Evolutionary conservation across 495 filamentous ascomycete species (phyloP).

Genomic region (Penicillium ucsense): DNA sequence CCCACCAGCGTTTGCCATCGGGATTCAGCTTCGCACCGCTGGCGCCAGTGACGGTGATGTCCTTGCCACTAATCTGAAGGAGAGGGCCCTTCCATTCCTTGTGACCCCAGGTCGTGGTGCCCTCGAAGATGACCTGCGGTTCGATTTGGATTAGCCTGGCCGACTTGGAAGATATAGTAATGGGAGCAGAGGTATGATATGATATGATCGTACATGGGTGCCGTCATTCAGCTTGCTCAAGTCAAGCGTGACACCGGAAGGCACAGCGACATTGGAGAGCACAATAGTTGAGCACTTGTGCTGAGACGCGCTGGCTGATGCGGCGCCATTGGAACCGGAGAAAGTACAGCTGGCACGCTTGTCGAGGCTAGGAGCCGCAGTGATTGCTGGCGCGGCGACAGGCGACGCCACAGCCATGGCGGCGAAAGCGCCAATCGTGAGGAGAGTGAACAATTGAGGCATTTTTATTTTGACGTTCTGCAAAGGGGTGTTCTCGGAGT

Average conservation of each 20-base stretch:
- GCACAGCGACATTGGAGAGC: conserved; percentile 39
- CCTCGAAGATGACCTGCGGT: conserved; percentile 38
- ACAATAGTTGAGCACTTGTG: conserved; percentile 42
- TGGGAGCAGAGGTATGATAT: conserved; percentile 1
- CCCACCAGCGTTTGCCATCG: conserved; percentile 40
- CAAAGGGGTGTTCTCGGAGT: no score
- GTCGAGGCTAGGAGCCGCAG: neutral
- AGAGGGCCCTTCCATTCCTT: conserved; percentile 45
- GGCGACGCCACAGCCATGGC: neutral
- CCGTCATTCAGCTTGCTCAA: conserved; percentile 36
- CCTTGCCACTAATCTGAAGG: conserved; percentile 34
- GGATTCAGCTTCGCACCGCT: conserved; percentile 34
- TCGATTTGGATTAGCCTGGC: neutral
- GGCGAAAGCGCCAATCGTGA: neutral
- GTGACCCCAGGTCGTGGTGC: conserved; percentile 44
- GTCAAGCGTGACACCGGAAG: conserved; percentile 43
- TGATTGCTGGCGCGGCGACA: conserved; percentile 1
- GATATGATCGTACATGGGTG: conserved; percentile 34
- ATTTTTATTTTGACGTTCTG: neutral
- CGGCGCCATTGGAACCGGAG: conserved; percentile 20
- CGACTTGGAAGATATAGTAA: no score
- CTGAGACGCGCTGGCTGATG: conserved; percentile 33
- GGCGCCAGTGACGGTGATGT: conserved; percentile 34
- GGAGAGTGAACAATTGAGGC: neutral
- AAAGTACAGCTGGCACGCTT: conserved; percentile 36